These are phyloP conservation scores for Durusdinium trenchii DNA, from an alignment of 73 alveolate genomes.

Conservation along the genomic window DNA sequence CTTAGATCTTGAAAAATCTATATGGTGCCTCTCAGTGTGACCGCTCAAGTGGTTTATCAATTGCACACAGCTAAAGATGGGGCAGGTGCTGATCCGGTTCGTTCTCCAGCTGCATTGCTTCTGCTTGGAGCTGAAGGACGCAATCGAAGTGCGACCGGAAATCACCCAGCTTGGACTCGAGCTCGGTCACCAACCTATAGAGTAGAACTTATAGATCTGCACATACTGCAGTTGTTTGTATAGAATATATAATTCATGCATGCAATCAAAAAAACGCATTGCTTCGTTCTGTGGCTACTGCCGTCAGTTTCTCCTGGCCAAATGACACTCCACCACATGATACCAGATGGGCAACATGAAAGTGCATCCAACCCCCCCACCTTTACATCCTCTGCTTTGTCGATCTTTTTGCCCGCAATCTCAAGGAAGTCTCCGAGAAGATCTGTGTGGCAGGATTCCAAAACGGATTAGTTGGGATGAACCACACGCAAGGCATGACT, in stretches of 20 bases:
- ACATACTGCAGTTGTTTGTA: not conserved
- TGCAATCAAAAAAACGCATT: not conserved
- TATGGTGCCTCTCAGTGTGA: too few relatives aligned
- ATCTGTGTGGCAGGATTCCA: not conserved
- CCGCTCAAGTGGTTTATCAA: too few relatives aligned
- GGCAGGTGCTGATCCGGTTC: slow-evolving; percentile 17
- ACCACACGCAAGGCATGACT: not conserved
- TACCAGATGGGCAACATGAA: too few relatives aligned
- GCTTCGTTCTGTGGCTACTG: not conserved
- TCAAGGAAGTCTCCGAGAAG: not conserved
- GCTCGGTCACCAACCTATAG: not conserved
- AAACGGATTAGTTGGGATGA: not conserved
- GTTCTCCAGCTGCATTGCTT: not conserved
- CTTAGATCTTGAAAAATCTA: too few relatives aligned
- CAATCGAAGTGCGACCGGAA: not conserved
- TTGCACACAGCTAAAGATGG: too few relatives aligned
- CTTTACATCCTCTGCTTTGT: not conserved
- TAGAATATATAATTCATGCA: not conserved
- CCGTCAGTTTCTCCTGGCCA: not conserved
- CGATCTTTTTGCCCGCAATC: not conserved
- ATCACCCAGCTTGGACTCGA: not conserved
- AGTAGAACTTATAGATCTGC: not conserved
- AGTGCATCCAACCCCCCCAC: too few relatives aligned
- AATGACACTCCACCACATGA: too few relatives aligned
- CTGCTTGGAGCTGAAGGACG: not conserved